Evolutionary conservation across 2,329 filamentous ascomycete species (phyloP).

Genomic region (Pseudopithomyces chartarum): DNA sequence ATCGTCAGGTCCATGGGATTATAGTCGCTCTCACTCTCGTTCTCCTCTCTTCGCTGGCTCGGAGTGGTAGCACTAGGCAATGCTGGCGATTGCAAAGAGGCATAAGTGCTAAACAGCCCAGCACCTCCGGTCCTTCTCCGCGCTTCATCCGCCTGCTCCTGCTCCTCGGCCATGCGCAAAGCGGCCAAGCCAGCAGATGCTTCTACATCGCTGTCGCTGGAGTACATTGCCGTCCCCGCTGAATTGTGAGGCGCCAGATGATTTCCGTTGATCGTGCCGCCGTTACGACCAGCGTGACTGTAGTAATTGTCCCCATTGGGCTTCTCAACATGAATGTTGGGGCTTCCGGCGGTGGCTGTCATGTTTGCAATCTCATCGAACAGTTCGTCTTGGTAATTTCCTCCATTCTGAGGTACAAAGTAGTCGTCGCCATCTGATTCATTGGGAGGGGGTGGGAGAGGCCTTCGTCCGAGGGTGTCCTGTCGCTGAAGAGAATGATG

Average conservation of each 20-base stretch:
- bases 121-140: slow-evolving; percentile 64
- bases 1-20: slow-evolving; percentile 73
- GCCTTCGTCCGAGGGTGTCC: slow-evolving; percentile 61
- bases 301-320: slow-evolving; percentile 40
- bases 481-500: slow-evolving; percentile 55
- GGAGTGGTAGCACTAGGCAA: slow-evolving; percentile 36
- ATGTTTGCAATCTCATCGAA: slow-evolving; percentile 63
- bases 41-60: slow-evolving; percentile 21
- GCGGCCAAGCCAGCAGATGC: slow-evolving; percentile 82
- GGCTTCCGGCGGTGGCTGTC: slow-evolving; percentile 36
- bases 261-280: slow-evolving; percentile 53
- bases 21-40: slow-evolving; percentile 70
- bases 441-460: slow-evolving; percentile 62
- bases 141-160: slow-evolving; percentile 66
- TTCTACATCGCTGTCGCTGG: slow-evolving; percentile 79
- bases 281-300: slow-evolving; percentile 30
- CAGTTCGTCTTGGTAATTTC: slow-evolving; percentile 59
- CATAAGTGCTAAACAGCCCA: slow-evolving; percentile 57
- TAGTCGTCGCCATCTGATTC: slow-evolving; percentile 52
- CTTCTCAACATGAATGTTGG: slow-evolving; percentile 45
- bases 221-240: slow-evolving; percentile 28
- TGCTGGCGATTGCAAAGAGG: slow-evolving; percentile 48
- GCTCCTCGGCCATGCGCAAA: slow-evolving; percentile 80
- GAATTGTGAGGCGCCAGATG: slow-evolving; percentile 47
- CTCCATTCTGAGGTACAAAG: slow-evolving; percentile 42